Evolutionary conservation across 345 rosid genomes (phyloP), one percentile per base, ranked within the genome.

Genomic region (Acer yangbiense): DNA sequence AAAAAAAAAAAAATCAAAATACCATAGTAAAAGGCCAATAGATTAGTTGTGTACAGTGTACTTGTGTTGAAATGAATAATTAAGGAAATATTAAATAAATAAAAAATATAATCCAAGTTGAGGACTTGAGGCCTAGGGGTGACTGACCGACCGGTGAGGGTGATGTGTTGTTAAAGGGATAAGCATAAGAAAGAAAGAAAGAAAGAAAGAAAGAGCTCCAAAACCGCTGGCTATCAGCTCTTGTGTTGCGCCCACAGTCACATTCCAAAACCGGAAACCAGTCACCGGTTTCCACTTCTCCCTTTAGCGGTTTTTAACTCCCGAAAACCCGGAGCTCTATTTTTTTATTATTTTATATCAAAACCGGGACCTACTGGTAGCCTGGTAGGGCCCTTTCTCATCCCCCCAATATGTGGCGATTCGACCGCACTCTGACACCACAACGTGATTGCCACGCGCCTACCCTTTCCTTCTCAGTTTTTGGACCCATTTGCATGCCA

Each of bases 401-500:
- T 12, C 25, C 72, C 39, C 83, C 65, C 52, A 18, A 78, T 83
- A 91, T 83, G 98, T 88, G 97, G 97, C 93, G 90, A 90, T 88
- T 89, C 98, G 98, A 87, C 95, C 89, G 88, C 87, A 85, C 91
- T 81, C 90, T 87, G 88, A 75, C 87, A 73, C 87, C 83, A 69
- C 66, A 68, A 48, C 81, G 94, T 83, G 85, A 0, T 6, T 27
- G 83, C 87, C 97, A 95, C 98, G 97, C 91, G 89, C 87, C 32
- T 18, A 70, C 1, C 65, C 62, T 62, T 78, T 79, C 77, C 7
- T 16, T 27, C 80, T 64, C 43, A 21, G 39, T 4, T 13, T 79
- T 77, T 81, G 86, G 77, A 74, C 80, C 74, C 72, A 17, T 67
- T 76, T 91, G 97, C 94, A 90, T 87, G 94, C 79, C 73, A 25